Base-by-base conservation (phyloP, 129 eudicot species). In the Solidago caesia region DNA sequence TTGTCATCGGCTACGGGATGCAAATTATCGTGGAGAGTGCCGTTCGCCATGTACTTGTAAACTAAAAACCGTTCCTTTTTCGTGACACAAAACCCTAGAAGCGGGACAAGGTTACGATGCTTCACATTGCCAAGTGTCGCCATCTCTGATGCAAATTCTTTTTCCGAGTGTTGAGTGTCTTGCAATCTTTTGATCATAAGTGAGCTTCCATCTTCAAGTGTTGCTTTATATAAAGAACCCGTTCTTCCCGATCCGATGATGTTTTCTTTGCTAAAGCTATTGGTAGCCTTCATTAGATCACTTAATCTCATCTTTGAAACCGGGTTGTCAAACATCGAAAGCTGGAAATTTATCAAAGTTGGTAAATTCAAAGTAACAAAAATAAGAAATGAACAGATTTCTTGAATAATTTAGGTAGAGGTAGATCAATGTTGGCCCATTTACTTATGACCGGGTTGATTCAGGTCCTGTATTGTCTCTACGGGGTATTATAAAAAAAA, bases 211-310 rank as follows among this genome's bases (percentile, higher is more conserved):
- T 92, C 96, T 68, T 82, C 95, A n/a, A 92, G 85, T 5, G 71
- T 72, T 43, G 96, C 98, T 81, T 84, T 88, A 85, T 92, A 92
- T 78, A 84, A 65, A 2, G 96, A 84, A 47, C 96, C 98, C 0
- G 89, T 87, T 83, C 96, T 79, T 70, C 96, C 96, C 0, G 88
- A 74, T 49, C 92, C 89, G 29, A 93, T 86, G 51, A 93, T 85
- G 71, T 90, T 87, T 74, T 86, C 80, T 73, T 90, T 90, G 89
- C 95, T 88, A 74, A 93, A 93, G 78, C 83, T 78, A 73, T 85
- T 82, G 8, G 98, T 93, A n/a, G 98, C 95, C 77, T 84, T 90
- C 98, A 93, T 90, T 76, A 93, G 86, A 82, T 93, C 98, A 62
- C 83, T 83, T n/a, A 93, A 74, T 84, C 88, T 85, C 92, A 93